Conservation (phyloP, 176 grass and related monocot genomes). For the Aechmea fasciata region DNA sequence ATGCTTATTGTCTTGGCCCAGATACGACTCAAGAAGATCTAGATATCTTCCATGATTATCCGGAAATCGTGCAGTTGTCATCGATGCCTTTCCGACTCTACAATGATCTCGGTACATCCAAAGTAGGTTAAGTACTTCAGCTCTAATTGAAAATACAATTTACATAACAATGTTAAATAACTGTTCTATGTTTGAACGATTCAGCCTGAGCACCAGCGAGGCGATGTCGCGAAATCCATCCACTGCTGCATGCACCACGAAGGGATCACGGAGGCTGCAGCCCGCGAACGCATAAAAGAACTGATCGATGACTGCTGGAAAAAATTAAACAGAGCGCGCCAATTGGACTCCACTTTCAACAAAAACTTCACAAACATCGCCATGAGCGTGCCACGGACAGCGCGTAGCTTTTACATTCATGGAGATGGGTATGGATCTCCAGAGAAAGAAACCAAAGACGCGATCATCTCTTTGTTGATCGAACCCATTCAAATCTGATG, state of each 20-base stretch:
- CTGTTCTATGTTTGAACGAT: neutral
- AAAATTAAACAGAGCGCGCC: conserved; percentile 7
- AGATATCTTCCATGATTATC: conserved; percentile 1
- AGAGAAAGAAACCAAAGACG: neutral
- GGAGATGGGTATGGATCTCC: conserved; percentile 11
- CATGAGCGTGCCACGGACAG: neutral
- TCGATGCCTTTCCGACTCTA: conserved; percentile 8
- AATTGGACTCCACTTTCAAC: conserved; percentile 5
- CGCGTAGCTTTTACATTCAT: conserved; percentile 5
- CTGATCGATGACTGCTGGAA: conserved; percentile 13
- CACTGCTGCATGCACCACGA: conserved; percentile 29
- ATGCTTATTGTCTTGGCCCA: conserved; percentile 8
- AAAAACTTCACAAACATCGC: neutral
- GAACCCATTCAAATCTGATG: neutral
- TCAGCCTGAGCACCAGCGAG: conserved; percentile 16
- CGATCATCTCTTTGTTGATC: conserved; percentile 1
- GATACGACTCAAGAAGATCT: neutral
- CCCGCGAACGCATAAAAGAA: conserved; percentile 18
- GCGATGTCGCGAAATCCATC: conserved; percentile 22
- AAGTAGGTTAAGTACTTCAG: neutral
- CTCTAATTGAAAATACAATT: neutral
- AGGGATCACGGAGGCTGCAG: neutral
- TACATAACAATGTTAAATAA: neutral
- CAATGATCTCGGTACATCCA: conserved; percentile 12
- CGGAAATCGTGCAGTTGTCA: neutral